Conservation (phyloP, 2,329 filamentous ascomycete genomes). For the Eutypella sp. region DNA sequence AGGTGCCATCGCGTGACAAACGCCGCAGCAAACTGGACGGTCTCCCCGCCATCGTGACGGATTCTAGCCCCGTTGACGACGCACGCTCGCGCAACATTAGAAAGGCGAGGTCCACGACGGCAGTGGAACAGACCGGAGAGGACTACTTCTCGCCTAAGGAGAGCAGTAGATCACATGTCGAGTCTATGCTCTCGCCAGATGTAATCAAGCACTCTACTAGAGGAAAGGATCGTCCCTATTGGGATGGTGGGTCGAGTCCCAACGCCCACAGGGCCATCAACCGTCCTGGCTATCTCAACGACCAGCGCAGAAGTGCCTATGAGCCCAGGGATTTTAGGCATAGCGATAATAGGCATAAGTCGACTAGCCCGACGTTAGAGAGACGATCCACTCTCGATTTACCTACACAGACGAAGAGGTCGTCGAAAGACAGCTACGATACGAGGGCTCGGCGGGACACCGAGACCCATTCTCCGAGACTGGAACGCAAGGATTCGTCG, state of each 20-base stretch:
- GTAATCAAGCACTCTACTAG: conserved; percentile 29
- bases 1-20: conserved; percentile 15
- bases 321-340: conserved; percentile 14
- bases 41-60: conserved; percentile 27
- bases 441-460: conserved; percentile 11
- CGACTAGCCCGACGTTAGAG: conserved; percentile 20
- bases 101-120: conserved; percentile 21
- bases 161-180: conserved; percentile 22
- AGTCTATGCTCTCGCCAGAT: conserved; percentile 44
- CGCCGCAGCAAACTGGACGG: conserved; percentile 22
- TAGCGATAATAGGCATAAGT: conserved; percentile 14
- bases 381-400: conserved; percentile 19
- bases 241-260: conserved; percentile 19
- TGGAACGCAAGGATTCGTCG: conserved; percentile 11
- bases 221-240: conserved; percentile 25
- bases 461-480: conserved; percentile 13
- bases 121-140: conserved; percentile 21
- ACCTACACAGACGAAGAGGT: conserved; percentile 15
- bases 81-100: conserved; percentile 13
- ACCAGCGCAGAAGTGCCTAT: conserved; percentile 15
- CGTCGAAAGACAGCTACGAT: conserved; percentile 17
- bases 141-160: conserved; percentile 29
- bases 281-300: conserved; percentile 15
- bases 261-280: conserved; percentile 11
- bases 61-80: conserved; percentile 8